Evolutionary conservation across 129 eudicot species (phyloP), one percentile per base, ranked within the genome.

Genomic region (Flaveria bidentis): DNA sequence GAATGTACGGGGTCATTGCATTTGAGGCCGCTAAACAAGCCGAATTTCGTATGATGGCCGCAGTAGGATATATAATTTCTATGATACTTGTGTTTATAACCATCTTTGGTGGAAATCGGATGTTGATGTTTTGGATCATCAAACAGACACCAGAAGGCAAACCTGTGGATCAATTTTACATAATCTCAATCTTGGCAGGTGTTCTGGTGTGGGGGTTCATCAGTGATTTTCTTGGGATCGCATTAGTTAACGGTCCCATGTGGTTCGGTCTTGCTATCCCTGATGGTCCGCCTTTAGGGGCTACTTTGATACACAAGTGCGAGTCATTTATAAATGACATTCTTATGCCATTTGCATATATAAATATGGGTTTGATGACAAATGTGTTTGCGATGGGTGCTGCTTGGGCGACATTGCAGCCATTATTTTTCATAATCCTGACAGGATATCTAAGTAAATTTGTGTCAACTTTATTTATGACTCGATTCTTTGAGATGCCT

Each of bases 281-380:
- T 0, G 96, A 91, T 78, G 99, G 97, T 44, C 99, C 99, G 2
- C 97, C 99, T 13, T 69, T 95, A 72, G 99, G 97, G 17, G 81
- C 96, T 13, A 87, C 89, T 15, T 66, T 95, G 52, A 92, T 89
- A 73, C 91, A 89, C 42, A 91, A 89, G 74, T 75, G 79, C 6
- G 99, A 95, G 84, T 83, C 87, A 0, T 63, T 95, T 49, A 39
- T 87, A 25, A 67, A 9, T 3, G 86, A 95, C 12, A 42, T 95
- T 74, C 75, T 95, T 55, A 84, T 91, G 92, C 96, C 99, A 17
- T 89, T 91, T 78, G 85, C 96, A 1, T 95, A 78, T 70, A 81
- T 87, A 9, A 81, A 82, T 9, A 82, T 95, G 16, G 99, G 99
- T 2, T 70, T 89, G 85, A 39, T 78, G 56, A 86, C 89, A 0